phyloP scores from a whole-genome alignment of 2,329 filamentous ascomycete genomes.

The Alternaria rosae region DNA sequence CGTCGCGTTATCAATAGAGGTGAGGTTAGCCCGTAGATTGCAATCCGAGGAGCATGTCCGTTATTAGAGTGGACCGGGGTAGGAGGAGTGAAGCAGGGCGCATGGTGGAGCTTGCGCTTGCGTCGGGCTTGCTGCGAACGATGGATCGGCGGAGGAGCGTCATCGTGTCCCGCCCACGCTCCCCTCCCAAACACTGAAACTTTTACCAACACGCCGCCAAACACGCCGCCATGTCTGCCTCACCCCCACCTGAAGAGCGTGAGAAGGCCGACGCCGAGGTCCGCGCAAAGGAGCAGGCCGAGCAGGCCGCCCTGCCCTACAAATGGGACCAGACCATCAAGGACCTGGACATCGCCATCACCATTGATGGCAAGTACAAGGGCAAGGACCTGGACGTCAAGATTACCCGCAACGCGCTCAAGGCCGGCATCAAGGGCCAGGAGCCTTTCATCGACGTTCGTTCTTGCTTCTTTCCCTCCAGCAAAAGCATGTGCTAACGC shows the following conservation, averaged over 20 bases:
- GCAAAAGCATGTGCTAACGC: not conserved
- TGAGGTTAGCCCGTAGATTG: conserved; percentile 16
- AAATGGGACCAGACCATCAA: conserved; percentile 95
- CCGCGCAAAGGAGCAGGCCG: conserved; percentile 77
- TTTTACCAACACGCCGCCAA: conserved; percentile 10
- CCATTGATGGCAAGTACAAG: conserved; percentile 83
- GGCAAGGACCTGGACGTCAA: conserved; percentile 83
- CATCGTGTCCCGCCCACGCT: conserved; percentile 14
- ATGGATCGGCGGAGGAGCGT: conserved; percentile 27
- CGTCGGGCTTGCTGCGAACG: conserved; percentile 6
- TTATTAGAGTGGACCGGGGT: conserved; percentile 23
- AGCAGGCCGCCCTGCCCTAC: conserved; percentile 92
- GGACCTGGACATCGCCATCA: conserved; percentile 81
- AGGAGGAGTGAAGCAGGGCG: conserved; percentile 23
- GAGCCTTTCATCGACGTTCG: conserved; percentile 80
- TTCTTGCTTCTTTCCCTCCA: conserved; percentile 2
- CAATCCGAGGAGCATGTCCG: conserved; percentile 22
- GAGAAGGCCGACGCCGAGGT: conserved; percentile 64
- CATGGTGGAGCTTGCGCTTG: conserved; percentile 22
- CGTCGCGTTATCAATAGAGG: conserved; percentile 25
- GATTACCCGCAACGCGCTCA: conserved; percentile 78
- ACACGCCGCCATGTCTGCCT: conserved; percentile 44
- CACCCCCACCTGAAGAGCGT: conserved; percentile 62
- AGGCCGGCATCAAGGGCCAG: conserved; percentile 87
- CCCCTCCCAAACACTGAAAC: conserved; percentile 18